Conservation (phyloP, 2,329 filamentous ascomycete species). For the Davidsoniella eucalypti region DNA sequence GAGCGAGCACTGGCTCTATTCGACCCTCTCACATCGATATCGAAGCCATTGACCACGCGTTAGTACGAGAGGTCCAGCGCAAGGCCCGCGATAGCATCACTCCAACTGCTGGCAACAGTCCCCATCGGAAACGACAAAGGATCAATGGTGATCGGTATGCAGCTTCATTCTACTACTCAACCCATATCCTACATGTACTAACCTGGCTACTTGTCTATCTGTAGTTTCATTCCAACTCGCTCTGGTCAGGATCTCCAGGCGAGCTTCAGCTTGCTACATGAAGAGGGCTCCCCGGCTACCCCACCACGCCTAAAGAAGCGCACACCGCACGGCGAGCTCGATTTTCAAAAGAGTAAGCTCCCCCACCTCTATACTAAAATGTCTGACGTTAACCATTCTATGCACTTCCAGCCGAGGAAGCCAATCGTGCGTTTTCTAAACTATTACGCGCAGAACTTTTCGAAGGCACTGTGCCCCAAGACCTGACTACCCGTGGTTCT, state of each 20-base stretch:
- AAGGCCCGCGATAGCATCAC: constrained; percentile 27
- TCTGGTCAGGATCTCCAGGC: constrained; percentile 86
- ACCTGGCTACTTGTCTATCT: constrained; percentile 11
- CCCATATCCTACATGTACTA: constrained; percentile 12
- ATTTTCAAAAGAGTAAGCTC: constrained; percentile 75
- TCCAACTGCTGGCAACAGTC: constrained; percentile 35
- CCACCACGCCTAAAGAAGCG: constrained; percentile 75
- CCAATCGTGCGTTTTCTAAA: constrained; percentile 80
- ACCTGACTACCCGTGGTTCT: constrained; percentile 10
- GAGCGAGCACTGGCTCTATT: constrained; percentile 13
- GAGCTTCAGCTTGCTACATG: constrained; percentile 80
- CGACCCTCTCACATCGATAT: constrained; percentile 28
- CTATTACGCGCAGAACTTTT: constrained; percentile 85
- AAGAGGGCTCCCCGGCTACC: constrained; percentile 83
- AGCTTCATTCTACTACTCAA: not conserved
- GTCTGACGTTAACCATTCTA: not conserved
- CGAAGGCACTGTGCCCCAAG: constrained; percentile 73
- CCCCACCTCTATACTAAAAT: constrained; percentile 6
- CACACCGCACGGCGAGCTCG: constrained; percentile 72
- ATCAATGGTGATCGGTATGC: constrained; percentile 45
- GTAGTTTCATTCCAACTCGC: constrained; percentile 85
- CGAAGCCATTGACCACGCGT: constrained; percentile 32
- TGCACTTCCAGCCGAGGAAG: constrained; percentile 55
- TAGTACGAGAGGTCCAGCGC: constrained; percentile 34
- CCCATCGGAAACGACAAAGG: constrained; percentile 41